These are phyloP conservation scores for Saccharomycopsis oosterbeekiorum DNA, from an alignment of 805 yeast genomes.

Conservation along the genomic window DNA sequence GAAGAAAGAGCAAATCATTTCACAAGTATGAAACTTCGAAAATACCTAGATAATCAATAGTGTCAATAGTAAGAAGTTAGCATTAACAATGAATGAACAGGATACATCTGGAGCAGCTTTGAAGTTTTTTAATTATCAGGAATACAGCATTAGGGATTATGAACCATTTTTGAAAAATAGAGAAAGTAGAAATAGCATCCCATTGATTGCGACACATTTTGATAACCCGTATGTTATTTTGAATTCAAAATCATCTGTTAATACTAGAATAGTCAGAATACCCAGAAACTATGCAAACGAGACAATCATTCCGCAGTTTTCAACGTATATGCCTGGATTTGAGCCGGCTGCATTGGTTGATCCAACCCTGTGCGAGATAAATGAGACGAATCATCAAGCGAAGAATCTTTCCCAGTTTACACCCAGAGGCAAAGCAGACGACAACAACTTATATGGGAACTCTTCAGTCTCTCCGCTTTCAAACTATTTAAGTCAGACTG, in stretches of 20 bases:
- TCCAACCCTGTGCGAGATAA: slow-evolving; percentile 12
- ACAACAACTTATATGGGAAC: slow-evolving; percentile 39
- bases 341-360: slow-evolving; percentile 51
- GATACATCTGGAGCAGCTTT: slow-evolving; percentile 15
- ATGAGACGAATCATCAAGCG: neutral
- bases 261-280: slow-evolving; percentile 53
- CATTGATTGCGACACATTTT: slow-evolving; percentile 52
- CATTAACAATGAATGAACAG: neutral
- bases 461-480: slow-evolving; percentile 45
- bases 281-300: slow-evolving; percentile 39
- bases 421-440: slow-evolving; percentile 29
- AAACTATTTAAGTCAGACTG: slow-evolving; percentile 27
- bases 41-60: too few relatives aligned
- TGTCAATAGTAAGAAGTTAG: neutral
- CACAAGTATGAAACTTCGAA: too few relatives aligned
- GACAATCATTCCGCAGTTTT: slow-evolving; percentile 31
- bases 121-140: slow-evolving; percentile 60
- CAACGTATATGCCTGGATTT: slow-evolving; percentile 43
- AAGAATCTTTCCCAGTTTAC: slow-evolving; percentile 22
- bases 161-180: slow-evolving; percentile 21
- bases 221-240: slow-evolving; percentile 43
- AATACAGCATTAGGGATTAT: slow-evolving; percentile 32
- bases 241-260: slow-evolving; percentile 24
- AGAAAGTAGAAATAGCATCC: slow-evolving; percentile 18
- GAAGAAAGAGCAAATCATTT: too few relatives aligned